phyloP scores from a whole-genome alignment of 2,329 filamentous ascomycete genomes.

The Verticillium longisporum region DNA sequence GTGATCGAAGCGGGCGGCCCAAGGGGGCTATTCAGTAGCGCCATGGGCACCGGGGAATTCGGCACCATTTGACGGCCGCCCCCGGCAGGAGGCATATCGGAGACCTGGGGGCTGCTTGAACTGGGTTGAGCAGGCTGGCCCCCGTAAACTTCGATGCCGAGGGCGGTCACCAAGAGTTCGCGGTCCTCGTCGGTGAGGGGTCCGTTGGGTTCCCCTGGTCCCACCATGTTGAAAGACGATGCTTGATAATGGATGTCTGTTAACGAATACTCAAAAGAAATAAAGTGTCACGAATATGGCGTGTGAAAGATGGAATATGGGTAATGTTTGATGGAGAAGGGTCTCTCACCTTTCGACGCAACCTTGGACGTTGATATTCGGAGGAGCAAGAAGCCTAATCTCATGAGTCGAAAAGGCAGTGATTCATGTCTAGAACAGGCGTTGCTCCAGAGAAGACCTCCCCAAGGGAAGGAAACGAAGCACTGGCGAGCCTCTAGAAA shows the following conservation, averaged over 20 bases:
- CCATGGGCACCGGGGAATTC: not conserved
- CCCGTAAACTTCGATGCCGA: not conserved
- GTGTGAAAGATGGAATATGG: not conserved
- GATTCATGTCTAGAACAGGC: no score
- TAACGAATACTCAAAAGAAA: no score
- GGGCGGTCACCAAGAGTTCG: not conserved
- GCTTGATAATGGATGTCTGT: not conserved
- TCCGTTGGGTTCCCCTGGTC: not conserved
- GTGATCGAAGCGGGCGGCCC: not conserved
- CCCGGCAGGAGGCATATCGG: not conserved
- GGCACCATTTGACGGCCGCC: not conserved
- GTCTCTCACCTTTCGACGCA: no score
- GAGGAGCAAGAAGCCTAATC: no score
- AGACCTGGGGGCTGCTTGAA: not conserved
- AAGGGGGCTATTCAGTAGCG: not conserved
- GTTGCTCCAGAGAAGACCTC: no score
- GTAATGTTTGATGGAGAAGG: no score
- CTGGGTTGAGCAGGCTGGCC: not conserved
- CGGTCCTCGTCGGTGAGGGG: not conserved
- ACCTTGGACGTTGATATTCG: no score
- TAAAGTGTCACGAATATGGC: no score
- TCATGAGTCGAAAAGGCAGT: no score
- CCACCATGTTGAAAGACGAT: not conserved
- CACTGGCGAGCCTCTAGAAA: no score
- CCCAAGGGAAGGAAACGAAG: no score